Evolutionary conservation across 1,284 basidiomycete species (phyloP), one percentile per base, ranked within the genome.

Genomic region (Polyporus tsugae): DNA sequence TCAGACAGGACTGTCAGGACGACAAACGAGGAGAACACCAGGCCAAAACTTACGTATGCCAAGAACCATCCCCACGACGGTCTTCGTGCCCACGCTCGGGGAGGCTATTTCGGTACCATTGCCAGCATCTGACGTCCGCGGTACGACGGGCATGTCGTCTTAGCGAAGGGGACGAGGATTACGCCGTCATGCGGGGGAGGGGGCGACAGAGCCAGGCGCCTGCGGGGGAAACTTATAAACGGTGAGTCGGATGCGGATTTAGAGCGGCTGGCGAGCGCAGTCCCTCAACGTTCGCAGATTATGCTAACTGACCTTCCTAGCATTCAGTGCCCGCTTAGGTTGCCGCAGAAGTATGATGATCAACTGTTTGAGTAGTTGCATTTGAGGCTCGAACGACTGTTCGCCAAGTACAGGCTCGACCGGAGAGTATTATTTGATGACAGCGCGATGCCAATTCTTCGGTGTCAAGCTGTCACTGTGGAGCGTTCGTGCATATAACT

Each of bases 31-130:
- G 36, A 59, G 33, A 38, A 13, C 13, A 41, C 62, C 35, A 15
- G 38, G 64, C 46, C 22, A 62, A 7, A n/a, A 74, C 76, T 73
- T 68, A 77, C 76, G 36, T 10, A 77, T 70, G 13, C 75, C 76
- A 38, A 77, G 71, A 5, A 77, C 75, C 76, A 77, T 75, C 4
- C 76, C 76, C 13, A 74, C 63, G 19, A 74, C 73, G 1, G 76
- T 76, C 36, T 64, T 68, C 7, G 70, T 70, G 4, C 73, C 74
- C 19, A 77, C 69, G 55, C 67, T 64, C n/a, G 72, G 67, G 15
- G 70, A 67, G 41, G 63, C 46, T 29, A 72, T 70, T 41, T 71
- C 68, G 44, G 58, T 52, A 10, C 44, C 42, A 36, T 62, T 55
- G 7, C 53, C 61, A 19, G 53, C 35, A 58, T 61, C 38, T 19